These are phyloP conservation scores for Oidiodendron maius DNA, from an alignment of 495 filamentous ascomycete species.

Conservation along the genomic window DNA sequence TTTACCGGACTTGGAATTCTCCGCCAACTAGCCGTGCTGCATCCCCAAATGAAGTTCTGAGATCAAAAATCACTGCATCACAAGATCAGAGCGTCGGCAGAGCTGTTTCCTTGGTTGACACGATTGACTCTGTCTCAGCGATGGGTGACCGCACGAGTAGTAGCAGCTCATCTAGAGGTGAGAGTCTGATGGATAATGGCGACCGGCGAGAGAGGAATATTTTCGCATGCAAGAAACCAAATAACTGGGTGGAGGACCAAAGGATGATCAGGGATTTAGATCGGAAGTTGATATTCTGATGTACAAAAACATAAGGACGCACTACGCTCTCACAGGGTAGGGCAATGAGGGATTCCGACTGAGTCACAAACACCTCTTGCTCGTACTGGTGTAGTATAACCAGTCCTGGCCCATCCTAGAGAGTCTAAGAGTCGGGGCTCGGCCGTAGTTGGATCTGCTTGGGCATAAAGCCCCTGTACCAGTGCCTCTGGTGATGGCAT, in stretches of 20 bases:
- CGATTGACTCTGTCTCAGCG: conserved; percentile 20
- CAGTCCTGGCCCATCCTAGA: too few species aligned
- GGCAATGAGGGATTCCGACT: too few species aligned
- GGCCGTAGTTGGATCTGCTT: too few species aligned
- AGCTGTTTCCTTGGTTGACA: conserved; percentile 28
- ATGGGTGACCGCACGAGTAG: conserved; percentile 30
- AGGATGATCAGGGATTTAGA: conserved; percentile 62
- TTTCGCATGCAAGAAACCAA: conserved; percentile 56
- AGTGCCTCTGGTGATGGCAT: too few species aligned
- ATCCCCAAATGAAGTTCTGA: conserved; percentile 13
- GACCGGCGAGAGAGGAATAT: conserved; percentile 49
- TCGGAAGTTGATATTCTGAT: conserved; percentile 35
- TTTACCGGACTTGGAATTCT: conserved; percentile 18
- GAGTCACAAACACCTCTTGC: too few species aligned
- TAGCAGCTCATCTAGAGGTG: conserved; percentile 26
- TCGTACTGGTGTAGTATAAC: too few species aligned
- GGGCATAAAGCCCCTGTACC: too few species aligned
- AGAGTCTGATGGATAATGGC: conserved; percentile 21
- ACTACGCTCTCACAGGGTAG: too few species aligned
- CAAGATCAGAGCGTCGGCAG: conserved; percentile 27
- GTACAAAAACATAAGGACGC: too few species aligned
- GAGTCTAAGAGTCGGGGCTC: too few species aligned
- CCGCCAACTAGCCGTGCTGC: conserved; percentile 9
- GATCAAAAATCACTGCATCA: conserved; percentile 2
- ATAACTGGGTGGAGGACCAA: conserved; percentile 57